These are phyloP conservation scores for Dissophora globulifera DNA, from an alignment of 192 early-diverging fungal species.

Conservation along the genomic window DNA sequence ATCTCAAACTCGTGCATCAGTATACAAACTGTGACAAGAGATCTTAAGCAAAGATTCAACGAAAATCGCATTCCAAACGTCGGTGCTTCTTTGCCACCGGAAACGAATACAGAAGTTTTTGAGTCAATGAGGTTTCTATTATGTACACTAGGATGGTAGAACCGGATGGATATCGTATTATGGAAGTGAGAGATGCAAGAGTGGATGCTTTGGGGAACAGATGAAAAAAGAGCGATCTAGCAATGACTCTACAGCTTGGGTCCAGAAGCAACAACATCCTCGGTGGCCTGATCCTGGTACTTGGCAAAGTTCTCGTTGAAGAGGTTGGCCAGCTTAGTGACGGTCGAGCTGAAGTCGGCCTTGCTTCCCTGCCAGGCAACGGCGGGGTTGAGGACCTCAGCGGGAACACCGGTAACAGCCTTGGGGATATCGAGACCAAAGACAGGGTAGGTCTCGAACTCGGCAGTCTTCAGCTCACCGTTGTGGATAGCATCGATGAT, in stretches of 20 bases:
- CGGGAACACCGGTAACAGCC: constrained; percentile 77
- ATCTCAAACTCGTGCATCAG: not conserved
- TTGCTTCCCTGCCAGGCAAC: constrained; percentile 86
- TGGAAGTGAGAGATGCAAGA: not conserved
- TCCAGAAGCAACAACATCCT: constrained; percentile 79
- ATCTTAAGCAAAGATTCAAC: no score
- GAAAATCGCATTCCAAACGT: not conserved
- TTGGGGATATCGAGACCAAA: constrained; percentile 93
- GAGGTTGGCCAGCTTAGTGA: constrained; percentile 80
- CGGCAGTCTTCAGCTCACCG: constrained; percentile 86
- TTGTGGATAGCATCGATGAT: constrained; percentile 98
- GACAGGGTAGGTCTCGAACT: constrained; percentile 87
- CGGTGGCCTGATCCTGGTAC: constrained; percentile 77
- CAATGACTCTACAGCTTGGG: constrained; percentile 65
- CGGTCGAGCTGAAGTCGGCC: constrained; percentile 71
- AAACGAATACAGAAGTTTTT: no score
- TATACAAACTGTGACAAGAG: no score
- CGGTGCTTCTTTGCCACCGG: not conserved
- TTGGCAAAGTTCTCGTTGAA: constrained; percentile 93
- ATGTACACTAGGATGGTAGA: constrained; percentile 10
- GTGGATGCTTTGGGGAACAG: constrained; percentile 6
- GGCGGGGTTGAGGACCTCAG: constrained; percentile 86
- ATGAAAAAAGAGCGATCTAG: not conserved
- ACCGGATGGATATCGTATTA: constrained; percentile 3
- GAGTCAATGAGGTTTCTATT: constrained; percentile 11